A percentile compares a stretch with the other conserved stretches of the same genome.
These are phyloP conservation scores for Puccinia coronata DNA, from an alignment of 1,284 basidiomycete species.

Conservation along the genomic window DNA sequence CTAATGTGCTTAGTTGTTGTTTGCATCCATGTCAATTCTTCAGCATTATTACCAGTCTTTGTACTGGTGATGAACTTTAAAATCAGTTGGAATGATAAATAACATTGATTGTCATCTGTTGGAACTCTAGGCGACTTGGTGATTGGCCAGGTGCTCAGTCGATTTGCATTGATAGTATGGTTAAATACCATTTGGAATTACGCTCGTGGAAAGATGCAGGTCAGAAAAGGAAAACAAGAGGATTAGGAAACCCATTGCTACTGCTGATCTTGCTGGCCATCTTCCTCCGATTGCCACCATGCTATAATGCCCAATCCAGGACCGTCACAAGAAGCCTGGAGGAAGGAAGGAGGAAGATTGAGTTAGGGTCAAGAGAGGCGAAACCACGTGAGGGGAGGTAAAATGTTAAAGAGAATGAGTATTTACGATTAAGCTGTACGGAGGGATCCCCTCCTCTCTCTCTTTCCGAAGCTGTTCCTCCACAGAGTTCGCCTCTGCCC, in stretches of 20 bases:
- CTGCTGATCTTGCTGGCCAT: slow-evolving; percentile 20
- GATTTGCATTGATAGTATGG: too few relatives aligned
- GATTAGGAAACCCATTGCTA: neutral
- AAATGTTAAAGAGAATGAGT: neutral
- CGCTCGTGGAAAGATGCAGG: too few relatives aligned
- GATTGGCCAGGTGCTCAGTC: too few relatives aligned
- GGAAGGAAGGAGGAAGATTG: neutral
- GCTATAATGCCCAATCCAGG: slow-evolving; percentile 45
- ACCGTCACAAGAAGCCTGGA: slow-evolving; percentile 41
- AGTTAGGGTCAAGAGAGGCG: neutral
- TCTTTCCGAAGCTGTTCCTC: slow-evolving; percentile 35
- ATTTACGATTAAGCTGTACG: slow-evolving; percentile 44
- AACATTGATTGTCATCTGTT: too few relatives aligned
- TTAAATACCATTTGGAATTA: too few relatives aligned
- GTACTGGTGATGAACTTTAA: too few relatives aligned
- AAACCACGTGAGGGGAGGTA: neutral
- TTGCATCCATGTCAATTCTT: too few relatives aligned
- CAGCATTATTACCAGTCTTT: too few relatives aligned
- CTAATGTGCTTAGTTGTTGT: too few relatives aligned
- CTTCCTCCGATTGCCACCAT: slow-evolving; percentile 44
- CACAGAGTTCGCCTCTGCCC: too few relatives aligned
- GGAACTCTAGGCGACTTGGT: too few relatives aligned
- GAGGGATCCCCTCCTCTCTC: slow-evolving; percentile 41
- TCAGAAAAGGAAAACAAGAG: neutral
- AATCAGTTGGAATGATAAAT: too few relatives aligned